These are phyloP conservation scores for Leptographium procerum DNA, from an alignment of 2,329 filamentous ascomycete genomes.

Conservation along the genomic window DNA sequence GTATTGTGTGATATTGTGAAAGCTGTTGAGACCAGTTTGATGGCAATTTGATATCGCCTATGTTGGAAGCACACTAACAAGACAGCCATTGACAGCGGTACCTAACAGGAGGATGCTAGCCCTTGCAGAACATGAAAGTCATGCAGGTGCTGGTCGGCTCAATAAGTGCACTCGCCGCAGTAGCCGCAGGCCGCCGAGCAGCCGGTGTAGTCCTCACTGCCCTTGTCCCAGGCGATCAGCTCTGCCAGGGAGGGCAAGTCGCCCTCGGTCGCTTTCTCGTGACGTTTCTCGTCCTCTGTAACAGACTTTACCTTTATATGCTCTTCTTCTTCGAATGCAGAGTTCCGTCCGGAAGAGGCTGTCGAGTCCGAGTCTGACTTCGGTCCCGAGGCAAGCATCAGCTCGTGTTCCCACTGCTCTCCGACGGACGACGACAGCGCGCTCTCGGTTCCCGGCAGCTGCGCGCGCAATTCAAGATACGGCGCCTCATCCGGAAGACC, in stretches of 20 bases:
- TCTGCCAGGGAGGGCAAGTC: neutral
- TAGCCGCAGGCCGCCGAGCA: constrained; percentile 15
- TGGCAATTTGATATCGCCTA: no score
- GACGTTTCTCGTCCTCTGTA: neutral
- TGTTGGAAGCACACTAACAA: no score
- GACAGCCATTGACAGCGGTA: no score
- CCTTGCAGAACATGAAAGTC: no score
- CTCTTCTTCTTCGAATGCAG: neutral
- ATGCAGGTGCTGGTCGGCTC: no score
- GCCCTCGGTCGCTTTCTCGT: neutral
- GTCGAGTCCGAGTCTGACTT: neutral
- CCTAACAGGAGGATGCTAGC: no score
- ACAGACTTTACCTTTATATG: neutral
- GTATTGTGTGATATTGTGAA: no score
- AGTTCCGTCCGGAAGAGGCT: neutral
- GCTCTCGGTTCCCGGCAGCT: constrained; percentile 11
- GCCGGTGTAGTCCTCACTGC: constrained; percentile 13
- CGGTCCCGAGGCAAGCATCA: neutral
- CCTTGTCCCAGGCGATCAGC: neutral
- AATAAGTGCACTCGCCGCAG: constrained; percentile 15
- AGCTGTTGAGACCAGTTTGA: no score
- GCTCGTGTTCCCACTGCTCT: neutral
- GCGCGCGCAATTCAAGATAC: constrained; percentile 15
- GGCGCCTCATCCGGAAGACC: constrained; percentile 1
- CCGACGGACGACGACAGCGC: constrained; percentile 15